Conservation (phyloP, 2,329 filamentous ascomycete species). For the Xylariaceae sp. region DNA sequence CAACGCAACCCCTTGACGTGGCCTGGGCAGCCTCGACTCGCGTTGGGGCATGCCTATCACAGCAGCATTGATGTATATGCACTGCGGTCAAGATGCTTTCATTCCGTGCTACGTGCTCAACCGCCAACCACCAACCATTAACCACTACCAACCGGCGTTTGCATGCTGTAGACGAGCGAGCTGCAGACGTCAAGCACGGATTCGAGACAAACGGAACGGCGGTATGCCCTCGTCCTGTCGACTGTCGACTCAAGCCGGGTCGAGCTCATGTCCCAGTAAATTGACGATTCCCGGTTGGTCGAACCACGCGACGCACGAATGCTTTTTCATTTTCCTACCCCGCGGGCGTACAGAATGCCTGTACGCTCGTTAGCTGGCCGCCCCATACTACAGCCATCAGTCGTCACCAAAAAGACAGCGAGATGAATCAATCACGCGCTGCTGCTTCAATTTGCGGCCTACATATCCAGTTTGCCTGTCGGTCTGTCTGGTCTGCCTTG, state of each 20-base stretch:
- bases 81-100: not conserved
- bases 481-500: not conserved
- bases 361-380: not conserved
- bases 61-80: constrained; percentile 1
- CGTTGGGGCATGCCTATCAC: not conserved
- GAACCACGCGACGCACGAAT: not conserved
- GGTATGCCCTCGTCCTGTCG: not conserved
- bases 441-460: not conserved
- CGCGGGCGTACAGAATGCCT: not conserved
- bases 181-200: constrained; percentile 18
- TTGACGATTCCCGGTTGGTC: not conserved
- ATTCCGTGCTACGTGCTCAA: not conserved
- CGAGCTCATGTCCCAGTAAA: not conserved
- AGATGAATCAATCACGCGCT: not conserved
- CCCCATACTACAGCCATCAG: not conserved
- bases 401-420: not conserved
- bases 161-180: not conserved
- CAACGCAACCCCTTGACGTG: constrained; percentile 11
- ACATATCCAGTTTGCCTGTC: not conserved
- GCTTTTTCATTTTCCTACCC: not conserved
- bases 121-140: too few species aligned
- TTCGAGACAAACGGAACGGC: constrained; percentile 12
- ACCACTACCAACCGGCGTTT: not conserved
- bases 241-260: not conserved
- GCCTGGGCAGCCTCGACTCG: constrained; percentile 6